Percentiles rank a stretch among this genome's conserved stretches.
phyloP scores from a whole-genome alignment of 805 yeast genomes.

The Saccharomycopsis malanga region DNA sequence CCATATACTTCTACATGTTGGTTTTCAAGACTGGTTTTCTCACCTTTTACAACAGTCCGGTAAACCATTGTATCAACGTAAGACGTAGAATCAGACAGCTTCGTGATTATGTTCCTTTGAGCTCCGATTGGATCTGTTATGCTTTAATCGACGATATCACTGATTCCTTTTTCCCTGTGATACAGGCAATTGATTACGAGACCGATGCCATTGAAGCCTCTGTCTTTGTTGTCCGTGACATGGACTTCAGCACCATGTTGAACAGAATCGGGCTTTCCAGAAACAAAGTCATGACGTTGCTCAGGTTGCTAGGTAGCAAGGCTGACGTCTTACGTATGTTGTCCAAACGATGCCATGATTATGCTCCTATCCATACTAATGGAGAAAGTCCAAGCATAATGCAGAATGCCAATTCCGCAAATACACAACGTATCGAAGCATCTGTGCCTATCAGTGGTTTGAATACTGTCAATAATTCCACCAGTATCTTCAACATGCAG shows the following conservation, averaged over 20 bases:
- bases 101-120: constrained; percentile 51
- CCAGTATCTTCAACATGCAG: not conserved
- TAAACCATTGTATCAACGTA: constrained; percentile 53
- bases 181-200: constrained; percentile 50
- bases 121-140: constrained; percentile 61
- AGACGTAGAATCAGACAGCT: constrained; percentile 58
- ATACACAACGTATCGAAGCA: not conserved
- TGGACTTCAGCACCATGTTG: constrained; percentile 71
- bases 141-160: constrained; percentile 61
- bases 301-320: constrained; percentile 84
- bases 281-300: constrained; percentile 84
- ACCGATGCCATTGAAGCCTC: constrained; percentile 69
- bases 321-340: constrained; percentile 96
- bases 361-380: not conserved
- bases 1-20: constrained; percentile 53
- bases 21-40: constrained; percentile 55
- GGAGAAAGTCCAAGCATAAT: not conserved
- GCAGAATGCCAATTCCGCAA: not conserved
- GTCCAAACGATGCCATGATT: constrained; percentile 87
- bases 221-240: constrained; percentile 71
- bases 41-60: constrained; percentile 53
- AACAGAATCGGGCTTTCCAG: constrained; percentile 83
- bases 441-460: not conserved
- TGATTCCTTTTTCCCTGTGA: constrained; percentile 57
- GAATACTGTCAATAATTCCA: not conserved